Conservation (phyloP, 768 basidiomycete genomes). For the Naganishia vishniacii region DNA sequence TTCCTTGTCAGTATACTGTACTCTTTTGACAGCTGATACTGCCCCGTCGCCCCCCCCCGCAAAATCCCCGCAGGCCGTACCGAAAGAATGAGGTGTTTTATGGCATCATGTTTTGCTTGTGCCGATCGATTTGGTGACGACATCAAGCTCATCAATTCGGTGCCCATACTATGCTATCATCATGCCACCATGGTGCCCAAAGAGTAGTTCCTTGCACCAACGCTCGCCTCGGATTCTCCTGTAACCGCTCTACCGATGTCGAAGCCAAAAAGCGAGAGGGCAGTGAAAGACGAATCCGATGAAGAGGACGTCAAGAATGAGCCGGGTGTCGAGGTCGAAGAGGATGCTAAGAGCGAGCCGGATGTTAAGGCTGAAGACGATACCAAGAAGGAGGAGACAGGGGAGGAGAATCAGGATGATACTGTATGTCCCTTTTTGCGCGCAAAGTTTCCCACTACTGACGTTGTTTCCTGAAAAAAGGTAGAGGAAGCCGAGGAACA, state of each 20-base stretch:
- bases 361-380: neutral
- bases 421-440: too few species aligned
- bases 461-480: too few species aligned
- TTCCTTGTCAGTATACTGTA: too few species aligned
- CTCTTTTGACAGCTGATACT: too few species aligned
- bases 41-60: too few species aligned
- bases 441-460: too few species aligned
- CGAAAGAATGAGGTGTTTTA: neutral
- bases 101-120: neutral
- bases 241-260: neutral
- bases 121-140: neutral
- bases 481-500: neutral
- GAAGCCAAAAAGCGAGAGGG: neutral
- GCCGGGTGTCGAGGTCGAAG: neutral
- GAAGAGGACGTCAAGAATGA: conserved; percentile 2
- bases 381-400: neutral
- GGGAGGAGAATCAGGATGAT: too few species aligned
- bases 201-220: too few species aligned
- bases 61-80: too few species aligned
- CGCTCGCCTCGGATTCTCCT: neutral
- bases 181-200: too few species aligned
- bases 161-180: too few species aligned
- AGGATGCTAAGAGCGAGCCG: neutral
- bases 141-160: neutral
- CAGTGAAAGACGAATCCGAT: conserved; percentile 5